Conservation (phyloP, 306 rosid genomes). For the Prunus mira region DNA sequence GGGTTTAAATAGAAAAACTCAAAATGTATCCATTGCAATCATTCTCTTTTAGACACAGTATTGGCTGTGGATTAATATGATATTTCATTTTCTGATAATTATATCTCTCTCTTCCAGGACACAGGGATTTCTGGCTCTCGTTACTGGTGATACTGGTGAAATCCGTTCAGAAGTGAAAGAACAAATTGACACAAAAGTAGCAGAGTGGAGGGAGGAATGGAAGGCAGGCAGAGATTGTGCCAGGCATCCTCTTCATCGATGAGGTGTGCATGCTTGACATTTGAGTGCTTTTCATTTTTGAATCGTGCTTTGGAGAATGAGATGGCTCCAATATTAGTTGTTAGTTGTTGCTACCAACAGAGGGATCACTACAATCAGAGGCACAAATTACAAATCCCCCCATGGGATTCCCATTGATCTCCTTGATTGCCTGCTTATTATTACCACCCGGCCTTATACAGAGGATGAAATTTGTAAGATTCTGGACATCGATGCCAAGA, state of each 20-base stretch:
- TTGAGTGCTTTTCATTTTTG: conserved; percentile 90
- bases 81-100: conserved; percentile 18
- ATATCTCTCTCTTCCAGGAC: conserved; percentile 49
- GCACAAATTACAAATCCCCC: conserved; percentile 92
- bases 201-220: conserved; percentile 99
- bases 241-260: conserved; percentile 93
- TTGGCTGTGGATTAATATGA: background rate
- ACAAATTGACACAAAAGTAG: conserved; percentile 98
- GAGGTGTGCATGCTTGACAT: conserved; percentile 99
- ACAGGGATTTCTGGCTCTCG: conserved; percentile 93
- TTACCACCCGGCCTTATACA: conserved; percentile 82
- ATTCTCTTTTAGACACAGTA: background rate
- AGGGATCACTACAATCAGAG: conserved; percentile 89
- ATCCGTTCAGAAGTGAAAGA: conserved; percentile 98
- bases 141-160: conserved; percentile 98
- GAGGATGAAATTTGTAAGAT: conserved; percentile 79
- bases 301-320: conserved; percentile 95
- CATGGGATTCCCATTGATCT: conserved; percentile 95
- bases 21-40: background rate
- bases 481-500: conserved; percentile 85
- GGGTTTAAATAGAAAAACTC: too few relatives aligned
- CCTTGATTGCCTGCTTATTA: conserved; percentile 88
- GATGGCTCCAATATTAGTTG: conserved; percentile 95
- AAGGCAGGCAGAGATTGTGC: conserved; percentile 84
- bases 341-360: conserved; percentile 70